phyloP scores from a whole-genome alignment of 2,329 filamentous ascomycete genomes.

The Lecanosticta acicola region DNA sequence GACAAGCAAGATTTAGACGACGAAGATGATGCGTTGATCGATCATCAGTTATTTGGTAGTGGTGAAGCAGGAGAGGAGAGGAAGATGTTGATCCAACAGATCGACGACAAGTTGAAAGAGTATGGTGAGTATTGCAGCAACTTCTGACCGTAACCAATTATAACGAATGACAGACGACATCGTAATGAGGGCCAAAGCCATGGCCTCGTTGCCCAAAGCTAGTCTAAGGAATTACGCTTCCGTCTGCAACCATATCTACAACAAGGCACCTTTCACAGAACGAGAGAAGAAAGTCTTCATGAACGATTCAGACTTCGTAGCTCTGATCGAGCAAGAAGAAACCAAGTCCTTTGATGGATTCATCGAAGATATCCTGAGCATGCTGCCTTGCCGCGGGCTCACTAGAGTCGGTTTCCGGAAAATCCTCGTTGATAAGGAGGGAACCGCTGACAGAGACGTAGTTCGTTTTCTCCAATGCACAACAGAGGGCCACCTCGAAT shows the following conservation, averaged over 20 bases:
- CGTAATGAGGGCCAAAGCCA: constrained; percentile 34
- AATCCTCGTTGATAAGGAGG: background rate
- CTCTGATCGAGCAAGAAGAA: constrained; percentile 35
- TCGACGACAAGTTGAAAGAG: constrained; percentile 17
- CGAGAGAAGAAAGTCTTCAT: constrained; percentile 35
- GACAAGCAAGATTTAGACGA: constrained; percentile 16
- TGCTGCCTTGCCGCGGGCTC: constrained; percentile 24
- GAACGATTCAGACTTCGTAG: constrained; percentile 37
- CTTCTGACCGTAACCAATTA: background rate
- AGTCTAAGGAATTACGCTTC: constrained; percentile 37
- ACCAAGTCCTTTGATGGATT: constrained; percentile 37
- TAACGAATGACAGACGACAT: constrained; percentile 29
- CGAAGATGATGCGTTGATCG: constrained; percentile 7
- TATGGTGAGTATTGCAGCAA: constrained; percentile 12
- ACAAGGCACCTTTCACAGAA: constrained; percentile 33
- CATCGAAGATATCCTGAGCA: constrained; percentile 33
- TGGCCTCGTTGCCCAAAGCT: constrained; percentile 35
- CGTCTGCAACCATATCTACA: constrained; percentile 34
- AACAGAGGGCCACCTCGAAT: constrained; percentile 34
- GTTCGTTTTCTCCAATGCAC: constrained; percentile 36
- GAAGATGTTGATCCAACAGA: constrained; percentile 18
- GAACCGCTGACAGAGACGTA: constrained; percentile 11
- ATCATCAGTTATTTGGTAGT: constrained; percentile 10
- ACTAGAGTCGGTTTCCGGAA: constrained; percentile 25
- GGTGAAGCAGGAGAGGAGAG: constrained; percentile 13